Base-by-base conservation (phyloP, 495 filamentous ascomycete species). In the Penicillium soppii region DNA sequence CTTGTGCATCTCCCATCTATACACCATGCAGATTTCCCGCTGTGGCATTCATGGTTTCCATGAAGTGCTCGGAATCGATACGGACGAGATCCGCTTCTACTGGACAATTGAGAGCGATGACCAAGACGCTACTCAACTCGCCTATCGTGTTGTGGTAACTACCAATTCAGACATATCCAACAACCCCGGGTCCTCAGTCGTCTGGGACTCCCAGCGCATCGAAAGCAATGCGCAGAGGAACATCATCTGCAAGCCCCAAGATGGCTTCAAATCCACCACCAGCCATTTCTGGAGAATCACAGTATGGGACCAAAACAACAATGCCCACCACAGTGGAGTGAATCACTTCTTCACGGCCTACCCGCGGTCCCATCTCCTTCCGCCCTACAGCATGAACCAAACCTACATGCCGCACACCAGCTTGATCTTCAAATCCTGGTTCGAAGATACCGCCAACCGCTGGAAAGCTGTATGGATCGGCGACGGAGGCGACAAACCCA, bases 391-490 rank as follows among this genome's bases (percentile, higher is more conserved):
- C 37, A 66, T 66, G 63, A 66, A 66, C 43, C 63, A 66, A 30
- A 63, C 60, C 8, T 66, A 66, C 44, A 66, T 66, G 63, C 63
- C 63, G 10, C 63, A 66, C 30, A 55, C 53, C 6, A 61, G 54
- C 25, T 55, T 66, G 13, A 66, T 66, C 17, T 66, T 66, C 50
- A 55, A 57, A n/a, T 59, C 63, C 8, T 66, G 63, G 63, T 63
- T 66, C 32, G 63, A 66, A 37, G 49, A 66, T 41, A 57, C 61
- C 20, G 30, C 52, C 7, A 52, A 63, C 29, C 52, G 59, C 33
- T 66, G 63, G 63, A 66, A 66, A 26, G 63, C 63, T 7, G 57
- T 66, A 20, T 66, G 63, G 63, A 61, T 66, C 19, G 63, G 63
- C 1, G 57, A 66, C 43, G 63, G 63, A 51, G 59, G 57, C 5